Evolutionary conservation across 176 grass and related monocot species (phyloP), one percentile per base, ranked within the genome.

Genomic region (Eragrostis nindensis): DNA sequence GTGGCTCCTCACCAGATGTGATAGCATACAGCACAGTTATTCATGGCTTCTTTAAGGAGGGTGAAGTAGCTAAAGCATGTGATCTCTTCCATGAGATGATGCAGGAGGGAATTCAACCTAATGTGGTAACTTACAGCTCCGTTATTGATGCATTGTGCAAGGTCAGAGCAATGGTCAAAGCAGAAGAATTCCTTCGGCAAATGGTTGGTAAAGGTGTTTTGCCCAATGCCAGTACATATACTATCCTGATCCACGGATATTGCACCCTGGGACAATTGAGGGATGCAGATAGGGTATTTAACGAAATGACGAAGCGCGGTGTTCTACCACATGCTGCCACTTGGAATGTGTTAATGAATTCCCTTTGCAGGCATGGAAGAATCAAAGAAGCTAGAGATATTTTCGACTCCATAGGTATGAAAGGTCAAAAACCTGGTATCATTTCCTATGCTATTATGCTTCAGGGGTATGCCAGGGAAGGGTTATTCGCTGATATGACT

Each of bases 281-380:
- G 18, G 8, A 86, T 17, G 50, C 73, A 0, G 18, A 24, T 14
- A 74, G 19, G 43, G 3, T 84, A 5, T 77, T 89, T 22, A 78
- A 43, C 18, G 42, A 69, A 1, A 92, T 92, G 86, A 43, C 78
- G 7, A 48, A 21, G 8, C 6, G 0, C 1, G 69, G 54, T 43
- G 0, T 83, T 50, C 2, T 15, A 76, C 83, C 83, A 25, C 0
- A 69, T 79, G 11, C 21, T 26, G 25, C 40, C n/a, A 83, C 32
- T 1, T 86, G 43, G 53, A 83, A 0, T 47, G 13, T 2, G 1
- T 44, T 87, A 1, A 85, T 85, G 49, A 12, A 8, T 27, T 78
- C 46, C 5, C 75, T 87, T 43, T 87, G 76, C 29, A 86, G 69
- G 52, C n/a, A 88, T 42, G 53, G 57, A 11, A 38, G 74, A 85